phyloP scores from a whole-genome alignment of 1,139 yeast species.

The Casaregolazyma lundiana region DNA sequence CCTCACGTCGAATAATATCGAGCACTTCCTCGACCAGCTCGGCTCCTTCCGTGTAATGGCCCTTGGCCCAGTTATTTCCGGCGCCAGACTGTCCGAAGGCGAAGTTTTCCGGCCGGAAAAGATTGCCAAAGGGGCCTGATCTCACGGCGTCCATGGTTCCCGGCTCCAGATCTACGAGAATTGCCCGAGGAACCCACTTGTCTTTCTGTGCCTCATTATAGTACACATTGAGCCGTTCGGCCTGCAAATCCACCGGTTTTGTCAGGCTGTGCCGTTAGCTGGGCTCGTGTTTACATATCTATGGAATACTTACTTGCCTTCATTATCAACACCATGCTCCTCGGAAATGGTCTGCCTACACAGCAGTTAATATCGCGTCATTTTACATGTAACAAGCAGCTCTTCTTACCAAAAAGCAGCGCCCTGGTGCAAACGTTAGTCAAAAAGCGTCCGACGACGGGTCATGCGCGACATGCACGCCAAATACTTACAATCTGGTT shows the following conservation, averaged over 20 bases:
- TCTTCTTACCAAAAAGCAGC: constrained; percentile 68
- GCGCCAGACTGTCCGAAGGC: constrained; percentile 89
- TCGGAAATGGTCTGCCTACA: constrained; percentile 83
- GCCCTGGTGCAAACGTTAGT: constrained; percentile 47
- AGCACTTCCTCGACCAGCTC: constrained; percentile 84
- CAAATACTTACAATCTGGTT: constrained; percentile 76
- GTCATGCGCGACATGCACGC: background rate
- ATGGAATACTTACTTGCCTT: constrained; percentile 43
- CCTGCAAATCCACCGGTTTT: constrained; percentile 36
- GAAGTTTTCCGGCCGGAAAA: constrained; percentile 87
- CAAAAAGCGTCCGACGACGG: constrained; percentile 4
- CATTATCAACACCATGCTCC: constrained; percentile 88
- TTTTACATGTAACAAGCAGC: background rate
- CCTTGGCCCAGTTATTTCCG: constrained; percentile 95
- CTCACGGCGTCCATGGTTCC: constrained; percentile 86
- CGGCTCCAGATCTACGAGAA: constrained; percentile 87
- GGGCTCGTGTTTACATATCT: constrained; percentile 10
- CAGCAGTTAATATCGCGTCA: constrained; percentile 24
- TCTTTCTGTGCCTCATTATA: constrained; percentile 56
- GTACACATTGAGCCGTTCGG: constrained; percentile 46
- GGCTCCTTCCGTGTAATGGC: constrained; percentile 94
- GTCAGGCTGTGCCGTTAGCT: background rate
- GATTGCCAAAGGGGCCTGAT: constrained; percentile 68
- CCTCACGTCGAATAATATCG: constrained; percentile 89
- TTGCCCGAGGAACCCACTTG: constrained; percentile 90